A percentile compares a stretch with the other conserved stretches of the same genome.
Conservation (phyloP, 108 stramenopile species). For the Cylindrotheca fusiformis region DNA sequence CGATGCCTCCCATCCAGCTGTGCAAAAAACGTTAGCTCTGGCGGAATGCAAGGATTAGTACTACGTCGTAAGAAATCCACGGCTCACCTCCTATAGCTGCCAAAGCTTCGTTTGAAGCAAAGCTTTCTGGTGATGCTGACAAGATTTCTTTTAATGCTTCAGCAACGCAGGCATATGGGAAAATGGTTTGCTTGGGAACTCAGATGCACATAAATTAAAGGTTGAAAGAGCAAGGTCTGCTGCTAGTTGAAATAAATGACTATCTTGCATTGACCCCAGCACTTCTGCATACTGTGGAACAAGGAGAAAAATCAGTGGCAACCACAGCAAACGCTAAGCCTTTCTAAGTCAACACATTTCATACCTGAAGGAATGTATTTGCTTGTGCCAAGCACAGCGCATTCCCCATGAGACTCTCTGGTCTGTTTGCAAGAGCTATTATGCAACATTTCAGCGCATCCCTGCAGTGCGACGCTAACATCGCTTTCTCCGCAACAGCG, state of each 20-base stretch:
- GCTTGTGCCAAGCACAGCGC: slow-evolving; percentile 50
- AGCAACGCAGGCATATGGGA: slow-evolving; percentile 50
- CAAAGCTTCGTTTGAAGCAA: slow-evolving; percentile 41
- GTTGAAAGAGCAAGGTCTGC: slow-evolving; percentile 52
- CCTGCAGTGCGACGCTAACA: too few species aligned
- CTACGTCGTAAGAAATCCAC: too few species aligned
- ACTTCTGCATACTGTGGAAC: too few species aligned
- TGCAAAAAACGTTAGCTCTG: not conserved
- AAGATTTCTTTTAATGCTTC: slow-evolving; percentile 40
- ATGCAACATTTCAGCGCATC: too few species aligned
- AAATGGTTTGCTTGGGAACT: slow-evolving; percentile 19
- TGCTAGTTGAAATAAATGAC: too few species aligned
- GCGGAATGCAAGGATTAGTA: too few species aligned
- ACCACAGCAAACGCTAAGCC: too few species aligned
- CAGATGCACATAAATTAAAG: slow-evolving; percentile 33
- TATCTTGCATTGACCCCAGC: too few species aligned
- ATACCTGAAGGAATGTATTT: slow-evolving; percentile 42
- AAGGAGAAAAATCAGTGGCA: too few species aligned
- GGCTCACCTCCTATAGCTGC: slow-evolving; percentile 55
- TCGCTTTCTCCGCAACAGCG: too few species aligned
- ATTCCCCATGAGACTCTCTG: slow-evolving; percentile 37
- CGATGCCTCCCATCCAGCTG: slow-evolving; percentile 46
- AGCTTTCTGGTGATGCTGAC: slow-evolving; percentile 35
- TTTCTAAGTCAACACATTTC: too few species aligned
- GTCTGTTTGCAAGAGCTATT: slow-evolving; percentile 42